Percentiles rank a stretch among this genome's conserved stretches.
Conservation (phyloP, 208 protist species). For the Trypanosoma platydactyli region DNA sequence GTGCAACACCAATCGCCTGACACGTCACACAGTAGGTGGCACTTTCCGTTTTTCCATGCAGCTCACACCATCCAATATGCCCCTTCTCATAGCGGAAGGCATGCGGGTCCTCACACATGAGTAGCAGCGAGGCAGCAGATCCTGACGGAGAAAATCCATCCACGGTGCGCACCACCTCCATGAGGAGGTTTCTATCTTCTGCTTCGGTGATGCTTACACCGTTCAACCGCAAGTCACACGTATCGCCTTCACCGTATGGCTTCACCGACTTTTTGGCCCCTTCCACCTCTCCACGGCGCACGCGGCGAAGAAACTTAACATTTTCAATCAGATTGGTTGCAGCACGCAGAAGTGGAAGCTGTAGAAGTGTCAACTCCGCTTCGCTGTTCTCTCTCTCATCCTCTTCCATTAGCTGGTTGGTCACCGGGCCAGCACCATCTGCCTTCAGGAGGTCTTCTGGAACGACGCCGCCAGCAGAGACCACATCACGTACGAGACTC, state of each 20-base stretch:
- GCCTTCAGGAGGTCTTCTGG: background rate
- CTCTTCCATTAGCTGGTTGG: background rate
- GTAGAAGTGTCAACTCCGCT: conserved; percentile 35
- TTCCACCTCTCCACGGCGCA: conserved; percentile 34
- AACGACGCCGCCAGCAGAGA: conserved; percentile 9
- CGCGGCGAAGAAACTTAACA: conserved; percentile 41
- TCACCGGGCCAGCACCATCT: background rate
- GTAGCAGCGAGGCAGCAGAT: conserved; percentile 43
- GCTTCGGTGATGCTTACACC: conserved; percentile 30
- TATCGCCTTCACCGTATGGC: background rate
- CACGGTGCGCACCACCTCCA: conserved; percentile 44
- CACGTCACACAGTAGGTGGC: conserved; percentile 5
- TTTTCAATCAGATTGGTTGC: conserved; percentile 65
- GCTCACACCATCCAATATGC: conserved; percentile 67
- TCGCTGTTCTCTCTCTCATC: conserved; percentile 12
- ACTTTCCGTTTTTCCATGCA: conserved; percentile 23
- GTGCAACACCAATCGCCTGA: conserved; percentile 6
- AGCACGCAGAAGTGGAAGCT: conserved; percentile 37
- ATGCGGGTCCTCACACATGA: conserved; percentile 51
- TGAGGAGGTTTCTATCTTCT: conserved; percentile 44
- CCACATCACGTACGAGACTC: conserved; percentile 66
- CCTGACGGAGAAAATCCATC: conserved; percentile 48
- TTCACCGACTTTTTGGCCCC: conserved; percentile 2
- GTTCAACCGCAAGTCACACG: conserved; percentile 10
- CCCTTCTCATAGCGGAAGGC: conserved; percentile 37